Evolutionary conservation across 371 early-diverging fungal genomes (phyloP).

Genomic region (Dichotomocladium elegans): DNA sequence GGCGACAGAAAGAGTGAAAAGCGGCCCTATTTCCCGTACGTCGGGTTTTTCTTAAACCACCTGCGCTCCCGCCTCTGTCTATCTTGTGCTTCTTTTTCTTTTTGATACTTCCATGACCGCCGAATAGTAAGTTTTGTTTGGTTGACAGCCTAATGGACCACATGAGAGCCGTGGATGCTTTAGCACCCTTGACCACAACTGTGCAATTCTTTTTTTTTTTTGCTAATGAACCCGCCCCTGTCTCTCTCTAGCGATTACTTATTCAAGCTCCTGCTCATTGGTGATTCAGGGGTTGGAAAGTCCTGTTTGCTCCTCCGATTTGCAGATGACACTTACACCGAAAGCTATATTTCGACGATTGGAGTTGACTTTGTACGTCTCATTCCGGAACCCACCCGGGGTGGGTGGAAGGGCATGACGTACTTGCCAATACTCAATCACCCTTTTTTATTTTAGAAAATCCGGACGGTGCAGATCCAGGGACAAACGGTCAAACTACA

Average conservation of each 20-base stretch:
- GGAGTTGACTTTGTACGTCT: slow-evolving; percentile 92
- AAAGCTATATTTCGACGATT: slow-evolving; percentile 98
- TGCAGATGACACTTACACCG: slow-evolving; percentile 98
- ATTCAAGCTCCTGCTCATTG: slow-evolving; percentile 98
- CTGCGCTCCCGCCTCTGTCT: too few relatives aligned
- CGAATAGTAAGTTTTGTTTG: slow-evolving; percentile 2
- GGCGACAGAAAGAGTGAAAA: too few relatives aligned
- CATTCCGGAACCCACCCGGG: too few relatives aligned
- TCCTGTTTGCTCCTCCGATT: slow-evolving; percentile 97
- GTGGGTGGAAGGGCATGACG: too few relatives aligned
- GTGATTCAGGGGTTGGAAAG: slow-evolving; percentile 99
- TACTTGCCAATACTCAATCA: too few relatives aligned
- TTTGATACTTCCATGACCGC: not conserved
- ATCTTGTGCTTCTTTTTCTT: not conserved
- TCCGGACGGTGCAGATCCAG: slow-evolving; percentile 97
- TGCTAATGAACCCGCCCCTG: not conserved
- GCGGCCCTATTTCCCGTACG: too few relatives aligned
- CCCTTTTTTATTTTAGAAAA: slow-evolving; percentile 68
- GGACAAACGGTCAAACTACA: slow-evolving; percentile 98
- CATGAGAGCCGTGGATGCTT: too few relatives aligned
- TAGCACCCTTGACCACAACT: not conserved
- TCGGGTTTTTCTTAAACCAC: too few relatives aligned
- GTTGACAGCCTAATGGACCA: not conserved
- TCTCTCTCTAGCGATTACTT: slow-evolving; percentile 79
- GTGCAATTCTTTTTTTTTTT: not conserved